These are phyloP conservation scores for Trichosporon sp. DNA, from an alignment of 1,284 basidiomycete species.

Conservation along the genomic window DNA sequence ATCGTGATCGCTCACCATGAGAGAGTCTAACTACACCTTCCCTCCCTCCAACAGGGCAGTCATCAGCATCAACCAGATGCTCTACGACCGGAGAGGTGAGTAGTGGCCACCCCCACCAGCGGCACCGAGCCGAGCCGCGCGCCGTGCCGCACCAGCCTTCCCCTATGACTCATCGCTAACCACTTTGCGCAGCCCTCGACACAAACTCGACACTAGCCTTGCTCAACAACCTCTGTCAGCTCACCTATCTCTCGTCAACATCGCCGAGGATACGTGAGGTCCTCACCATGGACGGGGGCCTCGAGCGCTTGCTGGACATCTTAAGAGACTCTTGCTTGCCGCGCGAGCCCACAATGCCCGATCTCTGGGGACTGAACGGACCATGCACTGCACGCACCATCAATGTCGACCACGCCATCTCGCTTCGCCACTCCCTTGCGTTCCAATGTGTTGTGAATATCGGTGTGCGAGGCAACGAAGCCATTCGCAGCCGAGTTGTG, in stretches of 20 bases:
- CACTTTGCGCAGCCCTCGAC: conserved; percentile 68
- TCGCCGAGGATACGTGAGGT: conserved; percentile 97
- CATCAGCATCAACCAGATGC: conserved; percentile 86
- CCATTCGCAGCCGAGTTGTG: conserved; percentile 84
- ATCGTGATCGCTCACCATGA: conserved; percentile 55
- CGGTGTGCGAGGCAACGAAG: conserved; percentile 91
- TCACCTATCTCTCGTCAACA: conserved; percentile 94
- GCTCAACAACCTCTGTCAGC: conserved; percentile 94
- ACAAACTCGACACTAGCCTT: conserved; percentile 83
- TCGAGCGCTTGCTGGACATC: conserved; percentile 90
- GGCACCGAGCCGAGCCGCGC: too few relatives aligned
- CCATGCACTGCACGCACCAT: conserved; percentile 48
- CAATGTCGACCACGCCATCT: conserved; percentile 69
- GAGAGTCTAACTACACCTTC: conserved; percentile 95
- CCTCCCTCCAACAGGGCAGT: conserved; percentile 92
- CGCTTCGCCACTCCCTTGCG: conserved; percentile 79
- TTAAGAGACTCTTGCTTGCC: conserved; percentile 68
- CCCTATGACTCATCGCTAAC: not conserved
- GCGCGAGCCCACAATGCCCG: conserved; percentile 37
- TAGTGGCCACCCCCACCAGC: conserved; percentile 20
- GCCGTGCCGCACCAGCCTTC: too few relatives aligned
- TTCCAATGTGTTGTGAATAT: conserved; percentile 98
- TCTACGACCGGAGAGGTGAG: conserved; percentile 92
- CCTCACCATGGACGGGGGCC: conserved; percentile 93
- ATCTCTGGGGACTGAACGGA: conserved; percentile 47